These are phyloP conservation scores for Coniochaeta prunicola DNA, from an alignment of 2,329 filamentous ascomycete genomes.

Conservation along the genomic window DNA sequence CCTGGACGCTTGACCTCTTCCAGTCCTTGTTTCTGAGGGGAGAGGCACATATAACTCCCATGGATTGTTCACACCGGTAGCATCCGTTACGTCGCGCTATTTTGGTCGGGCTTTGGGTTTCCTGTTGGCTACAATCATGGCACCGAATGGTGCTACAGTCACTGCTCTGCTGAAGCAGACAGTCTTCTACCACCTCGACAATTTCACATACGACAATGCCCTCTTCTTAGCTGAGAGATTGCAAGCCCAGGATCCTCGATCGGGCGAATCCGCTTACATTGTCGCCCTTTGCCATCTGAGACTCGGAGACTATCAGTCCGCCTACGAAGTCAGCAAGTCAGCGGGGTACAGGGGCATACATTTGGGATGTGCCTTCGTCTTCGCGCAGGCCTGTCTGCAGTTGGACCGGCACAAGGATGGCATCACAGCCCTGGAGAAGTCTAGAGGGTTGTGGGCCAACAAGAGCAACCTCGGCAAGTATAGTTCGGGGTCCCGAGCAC, in stretches of 20 bases:
- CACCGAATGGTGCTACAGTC: slow-evolving; percentile 42
- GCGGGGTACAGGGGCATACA: slow-evolving; percentile 65
- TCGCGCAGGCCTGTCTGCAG: slow-evolving; percentile 79
- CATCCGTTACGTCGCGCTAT: slow-evolving; percentile 12
- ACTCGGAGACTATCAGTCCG: slow-evolving; percentile 74
- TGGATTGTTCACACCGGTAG: slow-evolving; percentile 23
- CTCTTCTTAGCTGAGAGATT: slow-evolving; percentile 89
- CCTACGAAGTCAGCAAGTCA: slow-evolving; percentile 73
- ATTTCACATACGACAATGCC: slow-evolving; percentile 80
- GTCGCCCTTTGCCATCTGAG: slow-evolving; percentile 79
- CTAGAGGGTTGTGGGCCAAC: slow-evolving; percentile 65
- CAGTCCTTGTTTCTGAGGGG: background rate
- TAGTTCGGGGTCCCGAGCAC: slow-evolving; percentile 65
- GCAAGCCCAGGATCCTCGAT: slow-evolving; percentile 74
- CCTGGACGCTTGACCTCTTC: background rate
- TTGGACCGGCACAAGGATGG: slow-evolving; percentile 77
- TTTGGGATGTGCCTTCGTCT: slow-evolving; percentile 83
- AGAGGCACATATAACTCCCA: slow-evolving; percentile 8
- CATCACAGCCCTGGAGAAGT: slow-evolving; percentile 75
- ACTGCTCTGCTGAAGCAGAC: slow-evolving; percentile 50
- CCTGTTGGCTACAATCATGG: slow-evolving; percentile 31
- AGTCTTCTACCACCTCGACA: slow-evolving; percentile 72
- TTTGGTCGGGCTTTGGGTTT: slow-evolving; percentile 2
- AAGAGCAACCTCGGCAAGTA: slow-evolving; percentile 79
- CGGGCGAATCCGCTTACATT: slow-evolving; percentile 73